Base-by-base conservation (phyloP, 371 early-diverging fungal species). In the Syncephalis fuscata region DNA sequence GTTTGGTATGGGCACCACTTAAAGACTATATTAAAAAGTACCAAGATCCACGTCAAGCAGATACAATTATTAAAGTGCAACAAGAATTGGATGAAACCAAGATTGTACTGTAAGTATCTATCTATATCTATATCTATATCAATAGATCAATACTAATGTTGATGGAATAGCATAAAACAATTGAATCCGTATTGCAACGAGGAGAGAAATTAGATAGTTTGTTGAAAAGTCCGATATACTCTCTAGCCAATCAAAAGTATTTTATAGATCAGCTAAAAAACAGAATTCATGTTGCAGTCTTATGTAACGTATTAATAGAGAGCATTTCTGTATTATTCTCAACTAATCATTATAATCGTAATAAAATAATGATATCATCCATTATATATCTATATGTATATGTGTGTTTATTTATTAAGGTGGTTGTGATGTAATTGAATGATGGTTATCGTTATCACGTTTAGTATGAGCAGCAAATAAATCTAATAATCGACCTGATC, bases 191-290 rank as follows among this genome's bases (percentile, higher is more conserved):
- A 11, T 65, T 99, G 55, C 82, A 93, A 52, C 79, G 99, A 50
- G 96, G 95, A 21, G 97, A 98, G 64, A 92, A 88, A 67, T 68
- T 99, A 52, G 96, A 96, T 53, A 82, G 84, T 53, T 73, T 99
- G 93, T 99, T 4, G 85, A 83, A 49, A 71, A 85, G 53, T 85
- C 87, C 15, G 92, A 94, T 54, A 73, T 79, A 10, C 71, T 99
- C 40, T 88, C 90, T 17, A 71, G 66, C 24, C 87, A 90, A 67
- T 87, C 92, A 32, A 97, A 97, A 62, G 82, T 85, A 75, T 93
- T 99, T 54, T 99, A 94, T 73, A 98, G 94, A 71, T 81, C 90
- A 3, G 99, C 99, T 20, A 93, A 93, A 68, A 92, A 90, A 70
- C 92, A 91, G 44, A 98, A 98, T 62, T 71, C 83, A 37, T 92